Base-by-base conservation (phyloP, 2,329 filamentous ascomycete genomes). In the Penicillium sp. region DNA sequence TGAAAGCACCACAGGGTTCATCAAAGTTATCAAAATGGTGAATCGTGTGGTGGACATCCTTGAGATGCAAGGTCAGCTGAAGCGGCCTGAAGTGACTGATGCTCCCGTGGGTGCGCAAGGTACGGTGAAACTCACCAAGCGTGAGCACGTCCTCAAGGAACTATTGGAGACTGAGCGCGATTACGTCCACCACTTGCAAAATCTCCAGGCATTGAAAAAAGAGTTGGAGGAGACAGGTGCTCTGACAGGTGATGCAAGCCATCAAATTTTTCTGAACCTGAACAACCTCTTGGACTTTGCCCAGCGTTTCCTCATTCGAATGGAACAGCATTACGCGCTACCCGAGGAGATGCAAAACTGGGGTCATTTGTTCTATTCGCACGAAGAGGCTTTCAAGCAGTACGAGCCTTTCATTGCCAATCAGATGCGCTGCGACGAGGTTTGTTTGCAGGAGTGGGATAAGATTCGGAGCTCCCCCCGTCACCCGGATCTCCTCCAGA, bases 371-470 rank as follows among this genome's bases (percentile, higher is more conserved):
- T 98, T 98, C 72, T 84, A 90, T 14, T 82, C 88, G 14, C 92
- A 94, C 72, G 91, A 95, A 73, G 91, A 95, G 60, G 86, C 88
- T 0, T 97, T 99, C 75, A 87, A 89, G 63, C 93, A 96, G 61
- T 99, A 99, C 74, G 91, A 96, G 70, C 93, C 93, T 1, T 99
- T 98, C 70, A 98, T 98, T 68, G 92, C 95, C 37, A 99, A 99
- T 72, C 94, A 97, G 78, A 88, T 91, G 67, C 93, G 92, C 73
- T 96, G 94, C 59, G 92, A 94, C 55, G 86, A 89, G 66, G 86
- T 91, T n/a, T 93, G 92, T 14, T 88, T 90, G 67, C 85, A 88
- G 60, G 89, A 94, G 61, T 97, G 96, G 75, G 90, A 95, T 69
- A 96, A 95, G 75, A 91, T 98, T 54, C 85, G 86, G 66, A 79